Evolutionary conservation across 1,284 basidiomycete species (phyloP).

Genomic region (Earliella scabrosa): DNA sequence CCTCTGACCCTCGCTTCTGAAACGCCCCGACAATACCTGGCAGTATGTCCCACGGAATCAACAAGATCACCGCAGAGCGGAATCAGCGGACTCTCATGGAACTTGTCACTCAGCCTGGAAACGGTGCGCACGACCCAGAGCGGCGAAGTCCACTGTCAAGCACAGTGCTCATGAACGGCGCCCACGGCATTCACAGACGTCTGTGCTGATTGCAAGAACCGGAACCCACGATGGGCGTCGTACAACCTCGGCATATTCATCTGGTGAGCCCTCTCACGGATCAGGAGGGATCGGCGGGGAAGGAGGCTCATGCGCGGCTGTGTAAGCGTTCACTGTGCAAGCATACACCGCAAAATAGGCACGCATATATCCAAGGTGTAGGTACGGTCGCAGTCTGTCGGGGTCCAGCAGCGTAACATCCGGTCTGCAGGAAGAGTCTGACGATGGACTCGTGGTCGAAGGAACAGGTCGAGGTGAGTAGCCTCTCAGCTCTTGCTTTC

Average conservation of each 20-base stretch:
- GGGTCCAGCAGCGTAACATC: constrained; percentile 1
- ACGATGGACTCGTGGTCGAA: constrained; percentile 85
- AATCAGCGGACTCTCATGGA: constrained; percentile 73
- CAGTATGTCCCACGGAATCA: constrained; percentile 23
- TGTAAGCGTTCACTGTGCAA: constrained; percentile 77
- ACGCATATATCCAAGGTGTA: constrained; percentile 87
- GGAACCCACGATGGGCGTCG: constrained; percentile 82
- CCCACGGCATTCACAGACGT: constrained; percentile 55
- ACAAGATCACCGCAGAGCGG: constrained; percentile 68
- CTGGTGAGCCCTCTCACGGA: constrained; percentile 52
- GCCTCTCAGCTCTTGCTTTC: neutral
- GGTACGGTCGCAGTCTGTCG: constrained; percentile 33
- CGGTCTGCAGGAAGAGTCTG: constrained; percentile 70
- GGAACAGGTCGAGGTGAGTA: constrained; percentile 80
- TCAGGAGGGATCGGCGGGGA: neutral
- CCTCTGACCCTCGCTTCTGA: no score
- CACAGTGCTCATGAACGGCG: neutral
- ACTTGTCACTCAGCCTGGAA: constrained; percentile 71
- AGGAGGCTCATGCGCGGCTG: neutral
- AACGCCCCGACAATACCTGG: no score
- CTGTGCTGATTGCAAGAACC: constrained; percentile 85
- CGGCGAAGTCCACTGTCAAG: constrained; percentile 9
- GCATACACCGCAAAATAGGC: constrained; percentile 88
- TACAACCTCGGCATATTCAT: constrained; percentile 83
- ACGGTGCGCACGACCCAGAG: constrained; percentile 53